Evolutionary conservation across 1,284 basidiomycete species (phyloP).

Genomic region (Cutaneotrichosporon daszewskae): DNA sequence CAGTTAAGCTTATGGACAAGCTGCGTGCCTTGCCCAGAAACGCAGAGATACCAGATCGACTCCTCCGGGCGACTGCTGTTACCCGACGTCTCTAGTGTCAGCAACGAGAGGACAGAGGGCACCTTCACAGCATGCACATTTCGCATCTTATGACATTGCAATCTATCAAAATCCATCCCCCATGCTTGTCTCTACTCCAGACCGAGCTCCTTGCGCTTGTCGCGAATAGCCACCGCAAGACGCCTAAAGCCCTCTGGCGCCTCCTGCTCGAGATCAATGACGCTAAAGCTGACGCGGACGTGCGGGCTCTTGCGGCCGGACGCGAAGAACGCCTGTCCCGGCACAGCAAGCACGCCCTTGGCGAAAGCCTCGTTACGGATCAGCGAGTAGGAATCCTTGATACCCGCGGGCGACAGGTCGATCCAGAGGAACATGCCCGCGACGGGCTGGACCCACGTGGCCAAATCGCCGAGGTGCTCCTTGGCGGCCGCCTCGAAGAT

Average conservation of each 20-base stretch:
- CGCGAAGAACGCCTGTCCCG: constrained; percentile 69
- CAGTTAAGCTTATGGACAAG: no score
- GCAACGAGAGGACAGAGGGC: no score
- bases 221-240: constrained; percentile 59
- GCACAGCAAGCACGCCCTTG: constrained; percentile 79
- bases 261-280: constrained; percentile 59
- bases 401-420: constrained; percentile 44
- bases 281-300: constrained; percentile 73
- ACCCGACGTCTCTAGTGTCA: no score
- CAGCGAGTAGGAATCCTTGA: constrained; percentile 64
- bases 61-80: no score
- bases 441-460: constrained; percentile 75
- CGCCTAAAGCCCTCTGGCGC: constrained; percentile 70
- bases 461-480: constrained; percentile 67
- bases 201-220: constrained; percentile 23
- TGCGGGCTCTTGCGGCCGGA: constrained; percentile 62
- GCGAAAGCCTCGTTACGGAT: constrained; percentile 72
- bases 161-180: no score
- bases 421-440: constrained; percentile 90
- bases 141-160: no score
- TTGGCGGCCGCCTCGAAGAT: constrained; percentile 73
- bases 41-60: no score
- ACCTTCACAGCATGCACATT: no score
- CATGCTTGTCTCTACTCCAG: constrained; percentile 15
- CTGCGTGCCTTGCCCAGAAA: no score